These are phyloP conservation scores for Ophiocordyceps sinensis DNA, from an alignment of 2,329 filamentous ascomycete genomes.

Conservation along the genomic window DNA sequence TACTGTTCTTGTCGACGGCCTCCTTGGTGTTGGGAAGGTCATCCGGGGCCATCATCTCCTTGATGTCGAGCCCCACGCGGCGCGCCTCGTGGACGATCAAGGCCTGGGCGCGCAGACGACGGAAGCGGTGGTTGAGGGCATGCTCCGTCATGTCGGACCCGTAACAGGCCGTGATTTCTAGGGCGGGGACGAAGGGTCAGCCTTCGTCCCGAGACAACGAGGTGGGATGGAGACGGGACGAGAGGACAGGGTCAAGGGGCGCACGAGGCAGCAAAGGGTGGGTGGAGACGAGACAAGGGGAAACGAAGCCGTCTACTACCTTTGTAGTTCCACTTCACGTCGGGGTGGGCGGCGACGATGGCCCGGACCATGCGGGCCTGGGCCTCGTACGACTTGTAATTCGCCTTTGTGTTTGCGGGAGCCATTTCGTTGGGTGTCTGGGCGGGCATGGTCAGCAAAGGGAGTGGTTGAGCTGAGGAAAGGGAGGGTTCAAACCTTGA, in stretches of 20 bases:
- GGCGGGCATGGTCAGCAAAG: neutral
- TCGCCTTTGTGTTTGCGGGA: slow-evolving; percentile 25
- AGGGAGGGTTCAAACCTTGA: too few species aligned
- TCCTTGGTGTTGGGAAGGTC: slow-evolving; percentile 23
- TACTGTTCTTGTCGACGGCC: slow-evolving; percentile 26
- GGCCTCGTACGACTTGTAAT: slow-evolving; percentile 46
- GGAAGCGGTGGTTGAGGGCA: slow-evolving; percentile 37
- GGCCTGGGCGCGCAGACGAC: slow-evolving; percentile 28
- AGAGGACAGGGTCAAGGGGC: too few species aligned
- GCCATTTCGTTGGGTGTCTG: slow-evolving; percentile 24
- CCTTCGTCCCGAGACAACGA: slow-evolving; percentile 11
- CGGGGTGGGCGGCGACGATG: slow-evolving; percentile 41
- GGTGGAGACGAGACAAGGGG: neutral
- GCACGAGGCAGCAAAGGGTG: too few species aligned
- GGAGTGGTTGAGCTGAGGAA: too few species aligned
- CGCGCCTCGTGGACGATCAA: slow-evolving; percentile 22
- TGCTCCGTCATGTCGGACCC: slow-evolving; percentile 33
- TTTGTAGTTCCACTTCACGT: slow-evolving; percentile 43
- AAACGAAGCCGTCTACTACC: slow-evolving; percentile 34
- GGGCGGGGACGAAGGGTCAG: slow-evolving; percentile 11
- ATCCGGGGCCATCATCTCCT: slow-evolving; percentile 22
- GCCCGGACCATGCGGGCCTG: slow-evolving; percentile 46
- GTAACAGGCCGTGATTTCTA: slow-evolving; percentile 32
- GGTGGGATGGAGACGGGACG: neutral
- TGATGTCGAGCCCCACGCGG: slow-evolving; percentile 23